These are phyloP conservation scores for Trichoderma koningiopsis DNA, from an alignment of 2,329 filamentous ascomycete genomes.

Conservation along the genomic window DNA sequence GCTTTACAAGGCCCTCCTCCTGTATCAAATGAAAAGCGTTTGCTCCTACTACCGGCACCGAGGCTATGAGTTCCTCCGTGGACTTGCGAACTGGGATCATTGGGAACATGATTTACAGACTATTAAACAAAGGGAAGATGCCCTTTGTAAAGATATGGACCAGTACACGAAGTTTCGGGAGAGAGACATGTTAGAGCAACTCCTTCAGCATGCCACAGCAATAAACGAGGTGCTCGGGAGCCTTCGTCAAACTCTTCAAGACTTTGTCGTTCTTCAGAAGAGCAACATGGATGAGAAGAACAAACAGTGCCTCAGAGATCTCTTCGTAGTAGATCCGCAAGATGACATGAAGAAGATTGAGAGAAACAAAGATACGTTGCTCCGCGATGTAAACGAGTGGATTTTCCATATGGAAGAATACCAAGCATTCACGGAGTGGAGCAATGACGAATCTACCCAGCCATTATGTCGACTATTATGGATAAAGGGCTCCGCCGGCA, in stretches of 20 bases:
- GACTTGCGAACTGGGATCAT: constrained; percentile 38
- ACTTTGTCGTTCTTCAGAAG: constrained; percentile 27
- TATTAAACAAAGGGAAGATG: constrained; percentile 34
- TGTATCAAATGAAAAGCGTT: constrained; percentile 46
- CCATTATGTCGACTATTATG: constrained; percentile 35
- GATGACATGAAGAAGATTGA: constrained; percentile 28
- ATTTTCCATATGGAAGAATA: constrained; percentile 25
- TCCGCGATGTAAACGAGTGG: constrained; percentile 26
- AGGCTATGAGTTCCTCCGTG: constrained; percentile 34
- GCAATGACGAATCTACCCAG: not conserved
- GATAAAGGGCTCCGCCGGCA: constrained; percentile 42
- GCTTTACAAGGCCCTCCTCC: constrained; percentile 46
- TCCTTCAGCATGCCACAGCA: not conserved
- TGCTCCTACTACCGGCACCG: constrained; percentile 40
- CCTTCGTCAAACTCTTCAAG: constrained; percentile 27
- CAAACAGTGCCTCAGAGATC: constrained; percentile 27
- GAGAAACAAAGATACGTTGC: constrained; percentile 27
- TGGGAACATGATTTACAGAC: constrained; percentile 34
- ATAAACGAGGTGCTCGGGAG: constrained; percentile 26
- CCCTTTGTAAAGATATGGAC: no score
- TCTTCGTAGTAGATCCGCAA: constrained; percentile 26
- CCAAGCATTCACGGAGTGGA: constrained; percentile 36
- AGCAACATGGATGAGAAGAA: constrained; percentile 23
- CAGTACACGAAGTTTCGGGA: no score
- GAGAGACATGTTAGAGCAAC: no score